Evolutionary conservation across 192 early-diverging fungal species (phyloP), one percentile per base, ranked within the genome.

Genomic region (Globomyces pollinis-pini): DNA sequence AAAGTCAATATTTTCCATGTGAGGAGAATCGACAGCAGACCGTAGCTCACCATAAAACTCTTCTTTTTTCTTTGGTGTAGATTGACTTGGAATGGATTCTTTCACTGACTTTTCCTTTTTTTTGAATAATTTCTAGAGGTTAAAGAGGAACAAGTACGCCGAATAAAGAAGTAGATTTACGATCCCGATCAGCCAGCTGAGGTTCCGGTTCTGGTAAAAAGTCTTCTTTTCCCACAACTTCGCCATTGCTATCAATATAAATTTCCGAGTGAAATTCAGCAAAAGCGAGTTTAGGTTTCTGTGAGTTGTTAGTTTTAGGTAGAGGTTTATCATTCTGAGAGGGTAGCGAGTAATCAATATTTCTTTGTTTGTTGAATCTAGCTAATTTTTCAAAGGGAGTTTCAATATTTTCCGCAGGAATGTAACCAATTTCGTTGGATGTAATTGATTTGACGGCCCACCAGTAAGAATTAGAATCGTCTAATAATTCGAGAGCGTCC

Each of bases 321-420:
- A 21, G 58, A 55, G 26, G 49, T 44, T 20, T 24, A 36, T 24
- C 50, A 39, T 21, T 43, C 44, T 12, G 61, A 18, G 9, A 26
- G 57, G 62, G 66, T 23, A 60, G 52, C 21, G 74, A 52, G 49
- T 78, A 66, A 52, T 82, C 73, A 2, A 91, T 80, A 71, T 91
- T 91, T 29, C 78, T 64, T 52, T 78, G 73, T 59, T 86, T 86
- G 64, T 91, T 89, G 24, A 91, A 64, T 33, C 89, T 74, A 9
- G 87, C 89, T 34, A 91, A 58, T 28, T 86, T 77, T 60, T 91
- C 89, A 64, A 72, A 85, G 0, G 89, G 89, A 2, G 87, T 91
- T 79, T 91, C 89, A 33, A 91, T 84, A 58, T 91, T 89, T 61
- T 92, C 90, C 2, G 90, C 90, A 23, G 90, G 90, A 49, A 92